A percentile compares a stretch with the other conserved stretches of the same genome.
These are phyloP conservation scores for Tulasnella sp. DNA, from an alignment of 768 basidiomycete genomes.

Conservation along the genomic window DNA sequence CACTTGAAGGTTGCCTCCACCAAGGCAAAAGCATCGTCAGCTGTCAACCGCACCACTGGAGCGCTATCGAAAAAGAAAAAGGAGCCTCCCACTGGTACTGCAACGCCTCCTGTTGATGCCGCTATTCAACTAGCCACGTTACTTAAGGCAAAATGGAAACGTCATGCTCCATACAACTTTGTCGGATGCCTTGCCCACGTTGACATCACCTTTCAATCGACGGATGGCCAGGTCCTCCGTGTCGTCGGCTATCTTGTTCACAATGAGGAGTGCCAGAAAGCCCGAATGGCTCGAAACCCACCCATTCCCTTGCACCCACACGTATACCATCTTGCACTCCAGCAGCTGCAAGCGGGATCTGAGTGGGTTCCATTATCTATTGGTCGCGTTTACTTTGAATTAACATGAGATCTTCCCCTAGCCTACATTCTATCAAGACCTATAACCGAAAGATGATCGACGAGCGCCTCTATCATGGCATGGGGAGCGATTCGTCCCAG, in stretches of 20 bases:
- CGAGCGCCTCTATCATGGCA: background rate
- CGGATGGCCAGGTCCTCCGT: constrained; percentile 28
- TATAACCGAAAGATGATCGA: constrained; percentile 25
- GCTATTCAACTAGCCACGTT: background rate
- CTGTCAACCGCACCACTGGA: background rate
- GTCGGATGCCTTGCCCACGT: constrained; percentile 40
- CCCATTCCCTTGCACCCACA: constrained; percentile 37
- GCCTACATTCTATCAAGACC: constrained; percentile 30
- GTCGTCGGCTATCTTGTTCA: constrained; percentile 35
- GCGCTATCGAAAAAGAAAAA: background rate
- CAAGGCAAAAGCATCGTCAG: background rate
- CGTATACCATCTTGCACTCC: constrained; percentile 32
- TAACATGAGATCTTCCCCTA: background rate
- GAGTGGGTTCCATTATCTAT: background rate
- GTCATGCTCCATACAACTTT: constrained; percentile 28
- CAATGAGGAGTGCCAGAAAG: constrained; percentile 33
- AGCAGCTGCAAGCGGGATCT: background rate
- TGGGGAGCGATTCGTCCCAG: background rate
- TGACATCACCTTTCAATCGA: constrained; percentile 34
- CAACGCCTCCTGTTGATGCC: background rate
- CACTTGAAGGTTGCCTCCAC: background rate
- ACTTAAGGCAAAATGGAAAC: constrained; percentile 1
- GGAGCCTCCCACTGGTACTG: background rate
- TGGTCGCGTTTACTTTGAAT: background rate
- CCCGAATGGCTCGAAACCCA: constrained; percentile 31